phyloP scores from a whole-genome alignment of 306 rosid species.

The Lablab purpureus region DNA sequence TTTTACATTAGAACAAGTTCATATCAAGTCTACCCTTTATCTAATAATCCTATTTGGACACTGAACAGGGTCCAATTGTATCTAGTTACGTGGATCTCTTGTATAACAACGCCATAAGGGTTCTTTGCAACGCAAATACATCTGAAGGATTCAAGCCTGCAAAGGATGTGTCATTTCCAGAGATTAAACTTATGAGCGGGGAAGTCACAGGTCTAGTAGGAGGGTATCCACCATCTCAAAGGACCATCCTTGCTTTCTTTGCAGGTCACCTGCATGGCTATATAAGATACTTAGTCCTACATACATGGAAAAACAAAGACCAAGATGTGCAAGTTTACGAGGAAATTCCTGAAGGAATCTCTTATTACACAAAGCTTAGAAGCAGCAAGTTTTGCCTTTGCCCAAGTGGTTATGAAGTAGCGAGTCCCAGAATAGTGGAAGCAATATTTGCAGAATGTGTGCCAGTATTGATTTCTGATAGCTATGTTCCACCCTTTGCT shows the following conservation, averaged over 20 bases:
- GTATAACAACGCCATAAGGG: constrained; percentile 63
- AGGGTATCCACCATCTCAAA: constrained; percentile 53
- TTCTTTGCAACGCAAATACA: constrained; percentile 71
- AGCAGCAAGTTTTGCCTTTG: constrained; percentile 69
- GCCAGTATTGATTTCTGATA: constrained; percentile 64
- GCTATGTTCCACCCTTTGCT: constrained; percentile 63
- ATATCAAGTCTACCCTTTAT: neutral
- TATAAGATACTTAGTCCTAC: constrained; percentile 56
- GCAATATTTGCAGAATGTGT: constrained; percentile 70
- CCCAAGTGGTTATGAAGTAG: constrained; percentile 70
- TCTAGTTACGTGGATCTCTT: constrained; percentile 56
- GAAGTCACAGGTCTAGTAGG: constrained; percentile 49
- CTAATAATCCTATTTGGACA: constrained; percentile 3
- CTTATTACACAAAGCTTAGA: constrained; percentile 57
- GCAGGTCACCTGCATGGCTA: constrained; percentile 67
- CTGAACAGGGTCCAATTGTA: constrained; percentile 54
- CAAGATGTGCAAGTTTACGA: constrained; percentile 63
- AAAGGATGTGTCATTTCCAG: constrained; percentile 68
- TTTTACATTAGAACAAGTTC: neutral
- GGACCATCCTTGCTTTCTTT: constrained; percentile 66
- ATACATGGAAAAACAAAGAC: constrained; percentile 65
- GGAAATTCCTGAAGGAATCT: constrained; percentile 48
- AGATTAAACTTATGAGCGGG: constrained; percentile 52
- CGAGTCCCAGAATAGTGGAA: constrained; percentile 69
- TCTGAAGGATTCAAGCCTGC: constrained; percentile 71